Conservation (phyloP, 1,284 basidiomycete species). For the Naganishia sp. region DNA sequence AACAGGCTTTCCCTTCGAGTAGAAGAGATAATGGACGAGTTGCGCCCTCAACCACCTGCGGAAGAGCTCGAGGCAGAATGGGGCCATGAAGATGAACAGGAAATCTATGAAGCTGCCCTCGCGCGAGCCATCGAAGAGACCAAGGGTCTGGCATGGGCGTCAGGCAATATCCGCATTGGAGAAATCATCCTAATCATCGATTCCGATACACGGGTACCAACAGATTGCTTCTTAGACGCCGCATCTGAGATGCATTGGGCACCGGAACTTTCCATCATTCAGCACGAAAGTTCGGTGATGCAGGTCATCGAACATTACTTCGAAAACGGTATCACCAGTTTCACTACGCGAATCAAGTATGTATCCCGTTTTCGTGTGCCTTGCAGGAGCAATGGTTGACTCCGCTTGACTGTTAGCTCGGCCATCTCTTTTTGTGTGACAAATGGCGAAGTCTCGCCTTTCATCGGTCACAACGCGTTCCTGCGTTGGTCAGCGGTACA, state of each 20-base stretch:
- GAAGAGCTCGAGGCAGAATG: constrained; percentile 37
- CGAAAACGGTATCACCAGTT: constrained; percentile 80
- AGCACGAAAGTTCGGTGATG: constrained; percentile 62
- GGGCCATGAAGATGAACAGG: constrained; percentile 43
- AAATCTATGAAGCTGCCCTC: constrained; percentile 45
- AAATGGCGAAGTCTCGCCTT: constrained; percentile 77
- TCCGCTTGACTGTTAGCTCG: neutral
- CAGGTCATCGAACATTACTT: constrained; percentile 83
- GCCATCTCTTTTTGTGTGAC: constrained; percentile 67
- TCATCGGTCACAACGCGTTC: constrained; percentile 73
- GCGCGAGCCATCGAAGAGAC: constrained; percentile 57
- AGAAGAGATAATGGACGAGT: constrained; percentile 66
- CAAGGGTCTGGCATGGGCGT: constrained; percentile 57
- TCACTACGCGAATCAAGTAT: constrained; percentile 72
- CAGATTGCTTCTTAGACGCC: constrained; percentile 81
- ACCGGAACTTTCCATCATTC: constrained; percentile 78
- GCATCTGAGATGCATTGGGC: constrained; percentile 74
- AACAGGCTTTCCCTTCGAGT: constrained; percentile 69
- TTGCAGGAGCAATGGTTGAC: neutral
- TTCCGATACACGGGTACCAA: constrained; percentile 81
- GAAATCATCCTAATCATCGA: constrained; percentile 71
- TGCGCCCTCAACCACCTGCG: constrained; percentile 49
- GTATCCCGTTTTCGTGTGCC: constrained; percentile 50
- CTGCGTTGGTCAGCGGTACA: constrained; percentile 80
- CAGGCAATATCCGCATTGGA: constrained; percentile 56